Conservation (phyloP, 163 green algal species). For the Botryococcus braunii region DNA sequence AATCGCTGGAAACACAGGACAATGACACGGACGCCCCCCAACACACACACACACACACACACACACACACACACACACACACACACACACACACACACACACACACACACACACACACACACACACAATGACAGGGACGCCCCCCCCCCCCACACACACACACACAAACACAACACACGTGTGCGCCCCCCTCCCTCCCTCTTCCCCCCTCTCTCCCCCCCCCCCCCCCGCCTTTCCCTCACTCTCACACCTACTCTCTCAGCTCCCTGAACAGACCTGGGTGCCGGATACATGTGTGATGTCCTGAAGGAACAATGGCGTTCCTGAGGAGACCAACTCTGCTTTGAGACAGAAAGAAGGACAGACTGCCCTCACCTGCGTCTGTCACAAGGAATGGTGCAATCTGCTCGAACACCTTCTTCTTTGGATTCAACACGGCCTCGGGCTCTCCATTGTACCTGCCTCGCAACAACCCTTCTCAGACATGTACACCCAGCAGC, state of each 20-base stretch:
- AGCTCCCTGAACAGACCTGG: neutral
- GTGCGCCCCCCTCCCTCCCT: no score
- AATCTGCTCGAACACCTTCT: conserved; percentile 88
- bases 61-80: no score
- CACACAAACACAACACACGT: no score
- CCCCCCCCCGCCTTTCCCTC: neutral
- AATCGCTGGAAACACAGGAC: no score
- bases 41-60: no score
- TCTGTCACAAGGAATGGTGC: conserved; percentile 56
- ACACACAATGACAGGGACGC: no score
- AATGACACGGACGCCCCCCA: no score
- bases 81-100: no score
- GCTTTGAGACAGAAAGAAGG: neutral
- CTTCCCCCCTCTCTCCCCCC: neutral
- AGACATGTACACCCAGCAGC: no score
- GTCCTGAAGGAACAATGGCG: neutral
- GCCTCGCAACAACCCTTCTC: no score
- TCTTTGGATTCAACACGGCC: conserved; percentile 86
- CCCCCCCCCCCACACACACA: no score
- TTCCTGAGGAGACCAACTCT: neutral
- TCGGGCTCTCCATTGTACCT: conserved; percentile 52
- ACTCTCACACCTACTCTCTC: neutral
- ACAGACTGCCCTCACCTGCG: conserved; percentile 24
- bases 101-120: no score
- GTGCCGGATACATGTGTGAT: neutral